phyloP scores from a whole-genome alignment of 805 yeast species.

The Candida nanaspora region DNA sequence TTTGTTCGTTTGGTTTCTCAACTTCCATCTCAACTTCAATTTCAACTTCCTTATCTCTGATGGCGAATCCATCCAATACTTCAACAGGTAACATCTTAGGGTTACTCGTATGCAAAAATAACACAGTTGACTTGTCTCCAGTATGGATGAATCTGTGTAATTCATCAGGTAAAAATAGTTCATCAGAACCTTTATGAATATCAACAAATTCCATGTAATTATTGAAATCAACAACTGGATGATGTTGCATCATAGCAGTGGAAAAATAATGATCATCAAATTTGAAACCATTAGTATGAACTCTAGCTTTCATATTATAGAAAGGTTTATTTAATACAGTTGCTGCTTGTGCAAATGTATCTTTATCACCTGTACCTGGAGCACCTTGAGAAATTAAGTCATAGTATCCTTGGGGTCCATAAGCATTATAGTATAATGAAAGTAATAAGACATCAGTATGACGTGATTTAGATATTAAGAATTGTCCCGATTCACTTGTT shows the following conservation, averaged over 20 bases:
- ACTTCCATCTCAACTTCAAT: conserved; percentile 12
- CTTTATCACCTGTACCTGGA: conserved; percentile 80
- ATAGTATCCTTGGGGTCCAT: conserved; percentile 54
- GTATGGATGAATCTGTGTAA: conserved; percentile 13
- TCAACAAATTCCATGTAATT: conserved; percentile 17
- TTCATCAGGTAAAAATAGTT: conserved; percentile 1
- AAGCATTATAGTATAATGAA: conserved; percentile 52
- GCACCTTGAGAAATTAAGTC: conserved; percentile 51
- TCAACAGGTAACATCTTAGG: conserved; percentile 43
- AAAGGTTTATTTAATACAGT: conserved; percentile 38
- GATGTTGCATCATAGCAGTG: conserved; percentile 43
- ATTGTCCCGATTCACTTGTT: conserved; percentile 60
- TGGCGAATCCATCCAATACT: conserved; percentile 13
- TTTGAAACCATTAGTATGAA: conserved; percentile 41
- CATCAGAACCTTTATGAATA: conserved; percentile 12
- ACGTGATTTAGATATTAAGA: conserved; percentile 46
- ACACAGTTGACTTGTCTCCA: conserved; percentile 9
- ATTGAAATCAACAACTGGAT: conserved; percentile 32
- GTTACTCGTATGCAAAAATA: conserved; percentile 35
- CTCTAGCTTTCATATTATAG: conserved; percentile 48
- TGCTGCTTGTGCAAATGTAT: conserved; percentile 68
- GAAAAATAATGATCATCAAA: conserved; percentile 27
- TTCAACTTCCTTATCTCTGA: conserved; percentile 6
- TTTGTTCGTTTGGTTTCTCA: conserved; percentile 8
- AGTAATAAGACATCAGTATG: conserved; percentile 49